Base-by-base conservation (phyloP, 1,284 basidiomycete species). In the Sanguinoderma infundibulare region DNA sequence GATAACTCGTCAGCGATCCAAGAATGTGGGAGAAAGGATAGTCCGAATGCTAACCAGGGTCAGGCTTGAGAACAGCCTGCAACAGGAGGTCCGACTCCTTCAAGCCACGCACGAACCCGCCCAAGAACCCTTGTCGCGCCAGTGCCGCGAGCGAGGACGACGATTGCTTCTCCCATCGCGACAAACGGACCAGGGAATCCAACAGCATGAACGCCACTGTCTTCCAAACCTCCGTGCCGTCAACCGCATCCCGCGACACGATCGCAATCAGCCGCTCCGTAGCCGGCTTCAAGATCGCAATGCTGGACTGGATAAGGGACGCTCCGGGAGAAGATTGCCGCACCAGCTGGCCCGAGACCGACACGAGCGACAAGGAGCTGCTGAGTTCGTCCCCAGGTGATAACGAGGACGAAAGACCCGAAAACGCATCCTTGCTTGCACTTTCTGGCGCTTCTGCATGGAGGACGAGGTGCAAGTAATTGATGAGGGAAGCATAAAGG, bases 211-310 rank as follows among this genome's bases (percentile, higher is more conserved):
- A 97, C 20, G 94, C 91, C 30, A 96, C 89, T 20, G 96, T 97
- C 78, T 96, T 94, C 96, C 96, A 98, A 0, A 98, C 93, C 73
- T 98, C 96, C 32, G 91, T 88, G 10, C 95, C 96, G 69, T 98
- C 96, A 60, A 96, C 91, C 0, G 95, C 96, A 72, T 99, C 97
- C 20, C 94, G 84, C 38, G 93, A 89, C 30, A 98, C 81, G n/a
- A 89, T 81, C 0, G 87, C 78, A 0, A 96, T 81, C 22, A 99
- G 78, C 3, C 91, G 84, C 61, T 98, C 96, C 59, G 87, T 80
- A 34, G 85, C 77, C 26, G 78, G 76, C 71, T 88, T 91, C 72
- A 94, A 75, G 56, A 91, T 79, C 0, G 81, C 72, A 8, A 91
- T 75, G 60, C 88, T 90, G 1, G 87, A 86, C 9, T 75, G 70